Evolutionary conservation across 257 asterid species (phyloP).

Genomic region (Lycium ferocissimum): DNA sequence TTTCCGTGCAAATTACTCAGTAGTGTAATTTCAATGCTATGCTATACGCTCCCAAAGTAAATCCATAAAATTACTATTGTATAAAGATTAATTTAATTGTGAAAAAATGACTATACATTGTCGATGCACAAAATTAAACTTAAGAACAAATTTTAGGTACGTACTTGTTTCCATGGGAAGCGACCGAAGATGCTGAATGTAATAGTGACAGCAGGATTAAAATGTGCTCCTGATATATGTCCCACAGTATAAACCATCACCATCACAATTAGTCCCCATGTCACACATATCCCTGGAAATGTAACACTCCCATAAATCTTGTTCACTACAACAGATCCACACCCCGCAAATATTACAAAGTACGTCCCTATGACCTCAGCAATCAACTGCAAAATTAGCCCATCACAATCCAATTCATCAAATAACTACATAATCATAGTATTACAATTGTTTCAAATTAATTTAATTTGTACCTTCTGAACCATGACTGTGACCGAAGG

Average conservation of each 20-base stretch:
- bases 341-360: slow-evolving; percentile 71
- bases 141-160: neutral
- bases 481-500: slow-evolving; percentile 32
- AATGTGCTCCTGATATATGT: slow-evolving; percentile 90
- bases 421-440: neutral
- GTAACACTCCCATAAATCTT: slow-evolving; percentile 63
- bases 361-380: slow-evolving; percentile 78
- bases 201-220: slow-evolving; percentile 81
- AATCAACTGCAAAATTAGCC: slow-evolving; percentile 43
- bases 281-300: slow-evolving; percentile 69
- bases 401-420: neutral
- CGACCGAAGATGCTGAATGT: slow-evolving; percentile 58
- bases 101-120: neutral
- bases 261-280: slow-evolving; percentile 85
- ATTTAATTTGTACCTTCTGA: slow-evolving; percentile 54
- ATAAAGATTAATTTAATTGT: too few relatives aligned
- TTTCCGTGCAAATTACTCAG: neutral
- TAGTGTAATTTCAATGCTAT: neutral
- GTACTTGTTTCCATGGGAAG: slow-evolving; percentile 74
- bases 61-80: too few relatives aligned
- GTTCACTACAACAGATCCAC: slow-evolving; percentile 71
- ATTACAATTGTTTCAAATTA: too few relatives aligned
- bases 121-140: neutral
- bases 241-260: slow-evolving; percentile 74
- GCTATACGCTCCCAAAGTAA: too few relatives aligned